phyloP scores from a whole-genome alignment of 2,329 filamentous ascomycete genomes.

The Podosphaera fusca region DNA sequence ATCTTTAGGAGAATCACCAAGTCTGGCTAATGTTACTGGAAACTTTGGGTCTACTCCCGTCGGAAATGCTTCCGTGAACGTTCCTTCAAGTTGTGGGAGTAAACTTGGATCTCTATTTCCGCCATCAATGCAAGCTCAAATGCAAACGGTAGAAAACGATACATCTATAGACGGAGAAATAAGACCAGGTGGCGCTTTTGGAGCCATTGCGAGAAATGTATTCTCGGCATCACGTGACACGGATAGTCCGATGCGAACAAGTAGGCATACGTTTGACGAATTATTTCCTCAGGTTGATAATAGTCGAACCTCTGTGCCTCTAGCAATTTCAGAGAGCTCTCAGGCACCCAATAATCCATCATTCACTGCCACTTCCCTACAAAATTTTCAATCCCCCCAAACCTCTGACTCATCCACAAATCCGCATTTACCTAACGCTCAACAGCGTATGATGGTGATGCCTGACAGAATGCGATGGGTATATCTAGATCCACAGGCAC shows the following conservation, averaged over 20 bases:
- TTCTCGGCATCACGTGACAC: constrained; percentile 32
- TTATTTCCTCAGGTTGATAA: constrained; percentile 12
- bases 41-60: constrained; percentile 44
- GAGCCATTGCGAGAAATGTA: constrained; percentile 40
- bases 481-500: constrained; percentile 82
- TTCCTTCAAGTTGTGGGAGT: constrained; percentile 51
- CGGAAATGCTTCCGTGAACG: constrained; percentile 28
- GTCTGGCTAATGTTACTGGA: constrained; percentile 40
- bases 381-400: constrained; percentile 15
- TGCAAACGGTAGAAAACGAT: constrained; percentile 50
- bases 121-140: constrained; percentile 70
- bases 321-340: constrained; percentile 11
- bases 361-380: constrained; percentile 12
- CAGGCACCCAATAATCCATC: constrained; percentile 10
- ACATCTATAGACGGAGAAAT: constrained; percentile 35
- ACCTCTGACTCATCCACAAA: constrained; percentile 30
- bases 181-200: constrained; percentile 37
- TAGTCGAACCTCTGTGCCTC: constrained; percentile 9
- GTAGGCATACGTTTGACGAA: constrained; percentile 32
- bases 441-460: constrained; percentile 90
- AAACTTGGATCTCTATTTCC: constrained; percentile 79
- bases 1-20: constrained; percentile 52
- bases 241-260: constrained; percentile 33
- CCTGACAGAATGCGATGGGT: constrained; percentile 98
- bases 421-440: constrained; percentile 38